phyloP scores from a whole-genome alignment of 2,329 filamentous ascomycete genomes.

The Pseudopithomyces maydicus region DNA sequence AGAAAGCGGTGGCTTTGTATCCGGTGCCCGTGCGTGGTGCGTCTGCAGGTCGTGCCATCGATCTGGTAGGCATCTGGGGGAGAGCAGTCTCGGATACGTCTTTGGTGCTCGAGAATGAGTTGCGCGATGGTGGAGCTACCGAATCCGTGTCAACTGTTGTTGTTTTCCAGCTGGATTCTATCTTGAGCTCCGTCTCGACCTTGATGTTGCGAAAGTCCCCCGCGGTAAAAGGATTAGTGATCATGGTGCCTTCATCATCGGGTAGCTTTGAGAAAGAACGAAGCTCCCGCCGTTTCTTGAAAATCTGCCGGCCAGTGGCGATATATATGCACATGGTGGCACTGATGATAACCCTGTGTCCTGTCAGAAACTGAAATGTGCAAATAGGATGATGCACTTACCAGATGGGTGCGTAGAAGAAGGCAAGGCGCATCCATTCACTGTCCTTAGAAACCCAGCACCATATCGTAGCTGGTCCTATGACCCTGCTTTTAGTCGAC shows the following conservation, averaged over 20 bases:
- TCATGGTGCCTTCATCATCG: conserved; percentile 9
- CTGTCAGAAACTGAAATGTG: conserved; percentile 15
- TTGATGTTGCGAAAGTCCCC: conserved; percentile 52
- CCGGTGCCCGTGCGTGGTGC: conserved; percentile 3
- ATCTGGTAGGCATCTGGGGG: background rate
- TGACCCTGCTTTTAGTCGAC: conserved; percentile 61
- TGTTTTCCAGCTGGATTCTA: conserved; percentile 52
- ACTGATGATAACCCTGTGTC: conserved; percentile 57
- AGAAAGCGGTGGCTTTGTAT: conserved; percentile 19
- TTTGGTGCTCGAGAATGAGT: conserved; percentile 36
- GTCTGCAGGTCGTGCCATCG: background rate
- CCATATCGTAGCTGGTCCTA: conserved; percentile 79
- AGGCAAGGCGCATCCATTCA: conserved; percentile 73
- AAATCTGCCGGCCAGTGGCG: conserved; percentile 69
- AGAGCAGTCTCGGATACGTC: conserved; percentile 12
- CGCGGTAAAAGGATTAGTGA: conserved; percentile 53
- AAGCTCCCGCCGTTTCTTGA: conserved; percentile 66
- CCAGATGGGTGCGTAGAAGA: conserved; percentile 78
- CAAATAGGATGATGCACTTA: conserved; percentile 35
- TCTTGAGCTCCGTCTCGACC: conserved; percentile 66
- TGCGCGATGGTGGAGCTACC: conserved; percentile 21
- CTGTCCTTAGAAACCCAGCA: conserved; percentile 75
- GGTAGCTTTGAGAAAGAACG: conserved; percentile 21
- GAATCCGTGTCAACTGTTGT: conserved; percentile 43
- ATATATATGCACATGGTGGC: conserved; percentile 69